Percentiles rank a stretch among this genome's conserved stretches.
These are phyloP conservation scores for Fabrea salina DNA, from an alignment of 169 alveolate genomes.

Conservation along the genomic window DNA sequence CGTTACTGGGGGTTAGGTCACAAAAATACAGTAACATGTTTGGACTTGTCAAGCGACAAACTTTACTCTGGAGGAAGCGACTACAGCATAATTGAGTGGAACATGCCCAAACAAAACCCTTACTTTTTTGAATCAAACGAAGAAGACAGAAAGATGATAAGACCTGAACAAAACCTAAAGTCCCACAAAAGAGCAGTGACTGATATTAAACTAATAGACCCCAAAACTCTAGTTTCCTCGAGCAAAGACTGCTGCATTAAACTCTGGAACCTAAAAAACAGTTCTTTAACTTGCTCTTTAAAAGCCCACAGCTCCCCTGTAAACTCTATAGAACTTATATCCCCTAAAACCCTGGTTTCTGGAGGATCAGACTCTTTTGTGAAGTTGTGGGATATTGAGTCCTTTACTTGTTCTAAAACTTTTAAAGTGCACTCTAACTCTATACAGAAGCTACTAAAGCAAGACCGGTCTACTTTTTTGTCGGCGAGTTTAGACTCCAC, in stretches of 20 bases:
- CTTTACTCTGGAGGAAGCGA: neutral
- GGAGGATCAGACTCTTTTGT: neutral
- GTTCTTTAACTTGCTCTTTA: neutral
- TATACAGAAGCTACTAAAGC: too few relatives aligned
- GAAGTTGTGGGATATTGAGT: neutral
- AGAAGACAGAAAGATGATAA: neutral
- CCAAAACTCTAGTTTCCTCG: neutral
- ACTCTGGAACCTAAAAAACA: neutral
- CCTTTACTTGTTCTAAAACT: too few relatives aligned
- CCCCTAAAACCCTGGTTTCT: neutral
- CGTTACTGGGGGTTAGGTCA: too few relatives aligned
- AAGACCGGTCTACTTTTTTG: too few relatives aligned
- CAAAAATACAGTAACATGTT: neutral
- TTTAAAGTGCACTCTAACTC: too few relatives aligned
- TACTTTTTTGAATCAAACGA: neutral
- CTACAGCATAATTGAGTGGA: neutral
- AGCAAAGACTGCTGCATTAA: neutral
- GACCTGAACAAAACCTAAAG: neutral
- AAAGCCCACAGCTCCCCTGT: neutral
- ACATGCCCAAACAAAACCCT: neutral
- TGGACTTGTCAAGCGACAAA: neutral
- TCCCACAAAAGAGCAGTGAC: neutral
- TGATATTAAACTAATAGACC: neutral
- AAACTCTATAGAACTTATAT: neutral
- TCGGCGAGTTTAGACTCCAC: too few relatives aligned